Evolutionary conservation across 1,284 basidiomycete genomes (phyloP).

Genomic region (Rhodotorula sp.): DNA sequence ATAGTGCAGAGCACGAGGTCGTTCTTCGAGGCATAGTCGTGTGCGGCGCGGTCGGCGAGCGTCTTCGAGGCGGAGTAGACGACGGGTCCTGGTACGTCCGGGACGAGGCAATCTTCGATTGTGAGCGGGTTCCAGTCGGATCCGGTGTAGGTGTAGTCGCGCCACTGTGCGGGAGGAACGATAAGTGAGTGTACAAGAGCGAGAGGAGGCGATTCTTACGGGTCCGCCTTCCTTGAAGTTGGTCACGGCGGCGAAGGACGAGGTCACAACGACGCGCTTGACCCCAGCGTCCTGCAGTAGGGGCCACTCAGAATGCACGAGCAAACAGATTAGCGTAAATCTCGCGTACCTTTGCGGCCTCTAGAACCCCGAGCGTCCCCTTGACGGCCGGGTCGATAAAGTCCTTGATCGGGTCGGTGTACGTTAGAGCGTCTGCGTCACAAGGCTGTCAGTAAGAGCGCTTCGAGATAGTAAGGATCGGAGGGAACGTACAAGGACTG

Average conservation of each 20-base stretch:
- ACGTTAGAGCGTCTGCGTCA: conserved; percentile 34
- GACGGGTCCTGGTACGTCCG: conserved; percentile 37
- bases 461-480: conserved; percentile 33
- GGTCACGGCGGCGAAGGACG: conserved; percentile 48
- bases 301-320: too few species aligned
- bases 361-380: conserved; percentile 46
- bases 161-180: conserved; percentile 4
- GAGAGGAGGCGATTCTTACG: background rate
- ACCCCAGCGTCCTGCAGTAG: conserved; percentile 36
- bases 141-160: conserved; percentile 41
- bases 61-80: conserved; percentile 47
- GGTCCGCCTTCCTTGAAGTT: conserved; percentile 36
- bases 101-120: conserved; percentile 40
- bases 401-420: conserved; percentile 46
- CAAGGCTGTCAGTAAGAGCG: background rate
- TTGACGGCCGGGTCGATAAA: conserved; percentile 48
- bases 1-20: conserved; percentile 29
- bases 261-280: conserved; percentile 47
- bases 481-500: conserved; percentile 38
- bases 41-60: conserved; percentile 47
- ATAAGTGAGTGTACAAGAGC: background rate
- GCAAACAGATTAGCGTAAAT: too few species aligned
- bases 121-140: conserved; percentile 48
- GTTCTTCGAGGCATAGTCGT: conserved; percentile 40
- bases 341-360: conserved; percentile 24